Conservation (phyloP, 1,284 basidiomycete genomes). For the Tylopilus sp. region DNA sequence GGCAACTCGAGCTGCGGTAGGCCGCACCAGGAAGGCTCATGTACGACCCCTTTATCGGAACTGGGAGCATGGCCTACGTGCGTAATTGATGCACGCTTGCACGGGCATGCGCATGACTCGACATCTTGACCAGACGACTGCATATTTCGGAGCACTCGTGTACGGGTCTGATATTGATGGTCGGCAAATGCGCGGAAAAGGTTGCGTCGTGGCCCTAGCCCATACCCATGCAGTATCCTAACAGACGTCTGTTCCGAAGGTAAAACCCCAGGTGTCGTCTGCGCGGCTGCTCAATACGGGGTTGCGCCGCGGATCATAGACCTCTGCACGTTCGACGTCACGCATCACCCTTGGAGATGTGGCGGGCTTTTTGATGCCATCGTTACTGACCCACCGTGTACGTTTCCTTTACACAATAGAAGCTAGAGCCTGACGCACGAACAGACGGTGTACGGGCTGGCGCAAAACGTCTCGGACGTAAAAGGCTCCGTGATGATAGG, state of each 20-base stretch:
- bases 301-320: conserved; percentile 76
- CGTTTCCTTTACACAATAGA: conserved; percentile 25
- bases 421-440: neutral
- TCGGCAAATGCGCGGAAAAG: conserved; percentile 93
- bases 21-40: conserved; percentile 85
- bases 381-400: conserved; percentile 90
- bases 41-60: conserved; percentile 97
- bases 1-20: conserved; percentile 38
- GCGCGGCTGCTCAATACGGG: conserved; percentile 85
- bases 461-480: conserved; percentile 89
- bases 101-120: neutral
- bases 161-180: conserved; percentile 98
- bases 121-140: conserved; percentile 54
- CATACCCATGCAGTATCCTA: neutral
- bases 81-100: conserved; percentile 24
- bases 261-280: conserved; percentile 68
- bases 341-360: conserved; percentile 83
- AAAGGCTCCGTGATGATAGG: conserved; percentile 45
- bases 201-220: conserved; percentile 31
- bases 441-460: conserved; percentile 93
- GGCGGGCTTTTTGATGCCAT: conserved; percentile 93
- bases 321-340: conserved; percentile 87
- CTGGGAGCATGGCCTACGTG: conserved; percentile 93
- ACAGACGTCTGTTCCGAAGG: conserved; percentile 21
- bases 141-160: conserved; percentile 85